These are phyloP conservation scores for Nicotiana tabacum DNA, from an alignment of 257 asterid genomes.

Conservation along the genomic window DNA sequence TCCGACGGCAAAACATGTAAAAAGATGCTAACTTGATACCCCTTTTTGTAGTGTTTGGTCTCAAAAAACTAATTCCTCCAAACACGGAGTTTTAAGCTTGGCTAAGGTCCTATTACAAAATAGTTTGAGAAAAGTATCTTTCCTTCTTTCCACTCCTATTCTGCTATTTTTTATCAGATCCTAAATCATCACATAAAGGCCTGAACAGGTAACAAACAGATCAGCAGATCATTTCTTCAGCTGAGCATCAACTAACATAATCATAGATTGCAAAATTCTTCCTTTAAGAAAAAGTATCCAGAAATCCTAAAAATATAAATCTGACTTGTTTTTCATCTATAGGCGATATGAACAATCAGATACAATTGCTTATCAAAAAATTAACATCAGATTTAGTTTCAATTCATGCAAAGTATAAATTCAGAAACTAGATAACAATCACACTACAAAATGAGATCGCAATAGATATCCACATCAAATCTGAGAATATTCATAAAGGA, in stretches of 20 bases:
- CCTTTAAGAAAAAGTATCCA: background rate
- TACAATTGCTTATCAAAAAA: background rate
- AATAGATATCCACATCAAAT: slow-evolving; percentile 9
- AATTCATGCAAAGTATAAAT: background rate
- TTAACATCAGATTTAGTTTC: background rate
- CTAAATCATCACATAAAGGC: background rate
- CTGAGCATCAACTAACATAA: background rate
- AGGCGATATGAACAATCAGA: background rate
- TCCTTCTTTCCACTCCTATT: background rate
- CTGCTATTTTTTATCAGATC: background rate
- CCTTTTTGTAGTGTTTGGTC: background rate
- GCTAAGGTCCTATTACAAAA: background rate
- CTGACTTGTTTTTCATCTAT: background rate
- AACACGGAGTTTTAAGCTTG: background rate
- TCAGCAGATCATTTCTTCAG: background rate
- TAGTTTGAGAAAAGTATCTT: background rate
- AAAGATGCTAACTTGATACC: background rate
- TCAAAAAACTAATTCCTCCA: background rate
- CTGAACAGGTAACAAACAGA: background rate
- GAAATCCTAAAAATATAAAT: background rate
- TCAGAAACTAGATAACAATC: background rate
- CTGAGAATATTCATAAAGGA: background rate
- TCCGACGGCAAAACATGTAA: background rate
- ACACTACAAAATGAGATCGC: background rate
- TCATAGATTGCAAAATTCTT: background rate